Evolutionary conservation across 2,329 filamentous ascomycete genomes (phyloP).

Genomic region (Chrysoporthe deuterocubensis): DNA sequence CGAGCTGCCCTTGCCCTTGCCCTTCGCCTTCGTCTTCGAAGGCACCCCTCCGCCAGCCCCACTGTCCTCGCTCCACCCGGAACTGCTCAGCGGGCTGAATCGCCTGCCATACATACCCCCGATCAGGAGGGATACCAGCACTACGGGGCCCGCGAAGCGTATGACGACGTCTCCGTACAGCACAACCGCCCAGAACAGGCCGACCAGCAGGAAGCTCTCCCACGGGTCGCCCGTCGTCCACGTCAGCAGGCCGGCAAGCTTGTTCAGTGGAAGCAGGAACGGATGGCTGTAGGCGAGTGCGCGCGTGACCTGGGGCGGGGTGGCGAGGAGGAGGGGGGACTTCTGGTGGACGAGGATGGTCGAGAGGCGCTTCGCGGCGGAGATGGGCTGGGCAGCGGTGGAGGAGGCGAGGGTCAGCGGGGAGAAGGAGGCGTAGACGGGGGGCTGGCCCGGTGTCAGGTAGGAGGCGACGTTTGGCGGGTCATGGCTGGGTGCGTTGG

Average conservation of each 20-base stretch:
- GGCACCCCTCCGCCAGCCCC: constrained; percentile 37
- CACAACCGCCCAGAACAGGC: constrained; percentile 81
- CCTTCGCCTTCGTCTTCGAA: constrained; percentile 30
- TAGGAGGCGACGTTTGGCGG: constrained; percentile 53
- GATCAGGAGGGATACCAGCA: constrained; percentile 80
- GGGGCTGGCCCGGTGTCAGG: constrained; percentile 56
- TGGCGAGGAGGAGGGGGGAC: constrained; percentile 88
- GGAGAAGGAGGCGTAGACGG: constrained; percentile 89
- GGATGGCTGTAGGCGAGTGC: constrained; percentile 95
- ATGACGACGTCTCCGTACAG: constrained; percentile 87
- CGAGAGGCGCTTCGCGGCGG: constrained; percentile 76
- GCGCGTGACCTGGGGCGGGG: constrained; percentile 91
- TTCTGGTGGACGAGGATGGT: constrained; percentile 97
- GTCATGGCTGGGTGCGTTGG: not conserved
- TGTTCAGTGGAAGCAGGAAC: constrained; percentile 87
- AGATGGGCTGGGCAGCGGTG: constrained; percentile 61
- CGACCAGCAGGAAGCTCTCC: constrained; percentile 93
- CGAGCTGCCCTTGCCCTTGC: constrained; percentile 17
- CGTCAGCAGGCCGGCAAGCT: constrained; percentile 80
- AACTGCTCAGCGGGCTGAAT: constrained; percentile 89
- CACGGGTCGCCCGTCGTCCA: constrained; percentile 95
- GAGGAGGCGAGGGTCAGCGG: constrained; percentile 73
- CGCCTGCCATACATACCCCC: constrained; percentile 89
- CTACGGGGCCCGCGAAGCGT: constrained; percentile 78
- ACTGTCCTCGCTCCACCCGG: constrained; percentile 66